Percentiles rank a stretch among this genome's conserved stretches.
Conservation (phyloP, 495 filamentous ascomycete species). For the Lophium mytilinum region DNA sequence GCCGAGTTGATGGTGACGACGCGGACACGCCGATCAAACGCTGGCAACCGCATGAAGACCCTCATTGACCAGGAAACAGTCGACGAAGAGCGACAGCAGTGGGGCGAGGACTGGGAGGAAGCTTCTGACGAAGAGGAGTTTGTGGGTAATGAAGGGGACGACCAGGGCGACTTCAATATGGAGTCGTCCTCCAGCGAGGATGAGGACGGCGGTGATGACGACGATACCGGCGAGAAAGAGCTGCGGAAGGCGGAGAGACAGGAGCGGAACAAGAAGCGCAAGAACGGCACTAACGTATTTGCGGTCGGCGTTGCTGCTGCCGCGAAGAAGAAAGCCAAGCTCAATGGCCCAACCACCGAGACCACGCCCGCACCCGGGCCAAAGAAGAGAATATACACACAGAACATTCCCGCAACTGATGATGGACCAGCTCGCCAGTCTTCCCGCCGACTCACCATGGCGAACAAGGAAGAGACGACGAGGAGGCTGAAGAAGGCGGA, state of each 20-base stretch:
- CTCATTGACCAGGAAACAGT: constrained; percentile 58
- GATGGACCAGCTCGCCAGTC: constrained; percentile 78
- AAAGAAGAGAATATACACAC: constrained; percentile 89
- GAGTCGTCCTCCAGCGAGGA: constrained; percentile 73
- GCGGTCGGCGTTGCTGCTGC: constrained; percentile 43
- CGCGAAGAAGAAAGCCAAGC: constrained; percentile 56
- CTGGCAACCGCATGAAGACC: constrained; percentile 73
- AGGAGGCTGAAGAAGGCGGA: constrained; percentile 77
- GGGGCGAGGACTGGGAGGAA: constrained; percentile 63
- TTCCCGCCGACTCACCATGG: constrained; percentile 70
- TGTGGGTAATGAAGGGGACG: constrained; percentile 58
- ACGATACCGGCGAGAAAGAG: constrained; percentile 45
- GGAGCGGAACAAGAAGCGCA: constrained; percentile 61
- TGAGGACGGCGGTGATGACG: constrained; percentile 59
- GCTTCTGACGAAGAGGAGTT: constrained; percentile 72
- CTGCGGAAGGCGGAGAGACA: constrained; percentile 39
- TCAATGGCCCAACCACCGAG: constrained; percentile 44
- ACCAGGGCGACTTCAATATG: constrained; percentile 67
- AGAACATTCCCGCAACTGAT: constrained; percentile 73
- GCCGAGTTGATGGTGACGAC: constrained; percentile 72
- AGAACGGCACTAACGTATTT: constrained; percentile 40
- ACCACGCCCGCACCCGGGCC: constrained; percentile 49
- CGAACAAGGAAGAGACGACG: constrained; percentile 76
- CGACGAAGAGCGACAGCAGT: constrained; percentile 60
- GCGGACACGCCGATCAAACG: constrained; percentile 72